Evolutionary conservation across 768 basidiomycete genomes (phyloP).

Genomic region (Gymnopilus dilepis): DNA sequence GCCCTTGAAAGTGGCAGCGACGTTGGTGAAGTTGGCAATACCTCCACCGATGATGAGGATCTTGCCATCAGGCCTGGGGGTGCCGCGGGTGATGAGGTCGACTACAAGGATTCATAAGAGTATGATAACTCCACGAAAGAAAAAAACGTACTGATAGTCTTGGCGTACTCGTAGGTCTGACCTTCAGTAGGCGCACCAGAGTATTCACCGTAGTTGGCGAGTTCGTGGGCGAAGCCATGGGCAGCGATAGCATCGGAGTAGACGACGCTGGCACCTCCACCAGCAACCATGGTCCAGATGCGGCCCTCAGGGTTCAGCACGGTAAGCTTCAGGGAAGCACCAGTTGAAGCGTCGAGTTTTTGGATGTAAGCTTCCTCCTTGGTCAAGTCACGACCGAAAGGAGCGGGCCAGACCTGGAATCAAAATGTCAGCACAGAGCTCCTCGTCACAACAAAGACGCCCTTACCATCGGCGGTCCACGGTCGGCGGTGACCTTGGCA

Average conservation of each 20-base stretch:
- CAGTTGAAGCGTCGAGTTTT: constrained; percentile 95
- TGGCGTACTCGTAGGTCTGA: constrained; percentile 99
- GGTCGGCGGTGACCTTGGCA: constrained; percentile 76
- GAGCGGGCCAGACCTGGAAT: constrained; percentile 79
- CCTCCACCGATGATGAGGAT: constrained; percentile 99
- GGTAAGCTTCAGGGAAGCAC: constrained; percentile 97
- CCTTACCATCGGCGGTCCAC: constrained; percentile 92
- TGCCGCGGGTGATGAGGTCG: constrained; percentile 93
- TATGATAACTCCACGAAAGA: neutral
- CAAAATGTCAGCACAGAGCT: neutral
- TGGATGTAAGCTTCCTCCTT: constrained; percentile 99
- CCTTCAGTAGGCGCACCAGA: constrained; percentile 97
- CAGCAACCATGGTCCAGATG: constrained; percentile 99
- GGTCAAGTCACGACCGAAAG: constrained; percentile 96
- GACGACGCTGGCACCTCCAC: constrained; percentile 81
- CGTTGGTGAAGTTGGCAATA: constrained; percentile 99
- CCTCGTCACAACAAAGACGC: constrained; percentile 27
- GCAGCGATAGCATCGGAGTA: constrained; percentile 86
- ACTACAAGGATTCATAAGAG: constrained; percentile 44
- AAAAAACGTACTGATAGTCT: constrained; percentile 82
- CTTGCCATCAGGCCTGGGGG: constrained; percentile 86
- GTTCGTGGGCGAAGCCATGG: constrained; percentile 94
- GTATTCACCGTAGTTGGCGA: constrained; percentile 99
- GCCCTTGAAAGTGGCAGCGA: constrained; percentile 99
- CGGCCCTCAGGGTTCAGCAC: constrained; percentile 94